Percentiles rank a stretch among this genome's conserved stretches.
These are phyloP conservation scores for Hericium coralloides DNA, from an alignment of 768 basidiomycete species.

Conservation along the genomic window DNA sequence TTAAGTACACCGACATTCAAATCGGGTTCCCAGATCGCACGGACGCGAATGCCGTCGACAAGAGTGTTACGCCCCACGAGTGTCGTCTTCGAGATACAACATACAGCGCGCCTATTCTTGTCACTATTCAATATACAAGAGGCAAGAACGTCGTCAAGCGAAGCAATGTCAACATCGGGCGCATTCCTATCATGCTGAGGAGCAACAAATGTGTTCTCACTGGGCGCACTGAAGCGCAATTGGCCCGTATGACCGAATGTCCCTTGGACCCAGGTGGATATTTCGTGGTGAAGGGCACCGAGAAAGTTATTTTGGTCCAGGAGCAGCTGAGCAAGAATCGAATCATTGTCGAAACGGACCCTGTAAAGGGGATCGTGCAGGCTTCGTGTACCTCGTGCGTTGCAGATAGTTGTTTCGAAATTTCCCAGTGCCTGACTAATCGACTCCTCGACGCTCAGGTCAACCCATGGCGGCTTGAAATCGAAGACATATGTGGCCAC, in stretches of 20 bases:
- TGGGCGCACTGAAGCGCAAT: conserved; percentile 62
- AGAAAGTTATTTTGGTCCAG: conserved; percentile 98
- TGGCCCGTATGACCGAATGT: conserved; percentile 95
- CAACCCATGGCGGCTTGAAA: conserved; percentile 78
- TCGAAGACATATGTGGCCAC: conserved; percentile 97
- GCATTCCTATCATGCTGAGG: conserved; percentile 92
- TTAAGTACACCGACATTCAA: conserved; percentile 92
- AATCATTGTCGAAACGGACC: conserved; percentile 95
- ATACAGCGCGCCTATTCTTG: conserved; percentile 87
- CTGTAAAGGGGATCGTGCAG: conserved; percentile 81
- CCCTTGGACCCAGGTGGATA: conserved; percentile 99
- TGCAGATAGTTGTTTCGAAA: neutral
- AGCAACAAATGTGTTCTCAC: conserved; percentile 92
- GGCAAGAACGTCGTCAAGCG: conserved; percentile 83
- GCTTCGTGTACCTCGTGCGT: conserved; percentile 94
- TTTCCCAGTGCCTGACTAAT: conserved; percentile 6
- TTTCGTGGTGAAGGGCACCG: conserved; percentile 97
- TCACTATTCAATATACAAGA: conserved; percentile 91
- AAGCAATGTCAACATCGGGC: conserved; percentile 77
- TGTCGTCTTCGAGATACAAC: conserved; percentile 93
- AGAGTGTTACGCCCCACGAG: conserved; percentile 89
- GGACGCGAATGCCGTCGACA: conserved; percentile 71
- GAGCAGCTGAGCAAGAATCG: conserved; percentile 98
- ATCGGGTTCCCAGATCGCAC: conserved; percentile 89
- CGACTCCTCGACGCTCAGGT: conserved; percentile 31